phyloP scores from a whole-genome alignment of 1,284 basidiomycete genomes.

The Waitea zeae region DNA sequence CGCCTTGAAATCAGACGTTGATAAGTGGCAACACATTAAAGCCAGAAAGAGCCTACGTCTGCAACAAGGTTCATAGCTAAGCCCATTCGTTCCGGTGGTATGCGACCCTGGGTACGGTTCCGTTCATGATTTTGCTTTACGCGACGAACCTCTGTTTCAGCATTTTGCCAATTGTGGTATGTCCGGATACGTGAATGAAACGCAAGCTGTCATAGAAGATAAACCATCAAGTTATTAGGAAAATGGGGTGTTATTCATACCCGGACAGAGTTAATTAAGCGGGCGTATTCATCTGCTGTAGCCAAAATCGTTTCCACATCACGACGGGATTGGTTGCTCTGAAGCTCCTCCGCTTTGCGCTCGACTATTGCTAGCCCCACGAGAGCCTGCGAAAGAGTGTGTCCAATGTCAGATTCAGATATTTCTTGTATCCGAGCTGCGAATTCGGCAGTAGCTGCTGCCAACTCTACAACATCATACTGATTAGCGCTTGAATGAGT shows the following conservation, averaged over 20 bases:
- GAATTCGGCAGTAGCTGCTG: constrained; percentile 54
- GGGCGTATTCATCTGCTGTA: constrained; percentile 82
- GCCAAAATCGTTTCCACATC: constrained; percentile 67
- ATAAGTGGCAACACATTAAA: constrained; percentile 1
- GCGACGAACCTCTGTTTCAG: constrained; percentile 61
- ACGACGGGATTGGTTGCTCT: constrained; percentile 56
- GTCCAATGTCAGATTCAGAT: constrained; percentile 59
- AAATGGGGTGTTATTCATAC: constrained; percentile 24
- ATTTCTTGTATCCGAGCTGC: constrained; percentile 48
- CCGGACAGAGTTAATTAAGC: constrained; percentile 80
- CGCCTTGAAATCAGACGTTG: constrained; percentile 27
- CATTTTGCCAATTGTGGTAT: constrained; percentile 65
- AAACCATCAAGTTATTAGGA: background rate
- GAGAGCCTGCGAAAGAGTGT: constrained; percentile 52
- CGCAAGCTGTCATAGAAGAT: constrained; percentile 39
- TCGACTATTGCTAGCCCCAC: constrained; percentile 59
- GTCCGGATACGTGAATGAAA: constrained; percentile 76
- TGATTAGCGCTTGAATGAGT: background rate
- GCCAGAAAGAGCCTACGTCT: constrained; percentile 33
- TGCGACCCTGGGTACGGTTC: constrained; percentile 54
- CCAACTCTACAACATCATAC: constrained; percentile 44
- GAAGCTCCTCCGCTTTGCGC: constrained; percentile 48
- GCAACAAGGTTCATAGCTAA: constrained; percentile 58
- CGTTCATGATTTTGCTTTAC: constrained; percentile 68
- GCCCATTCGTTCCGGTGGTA: constrained; percentile 47